Percentiles rank a stretch among this genome's conserved stretches.
Evolutionary conservation across 345 rosid genomes (phyloP).

Genomic region (Salix udensis): DNA sequence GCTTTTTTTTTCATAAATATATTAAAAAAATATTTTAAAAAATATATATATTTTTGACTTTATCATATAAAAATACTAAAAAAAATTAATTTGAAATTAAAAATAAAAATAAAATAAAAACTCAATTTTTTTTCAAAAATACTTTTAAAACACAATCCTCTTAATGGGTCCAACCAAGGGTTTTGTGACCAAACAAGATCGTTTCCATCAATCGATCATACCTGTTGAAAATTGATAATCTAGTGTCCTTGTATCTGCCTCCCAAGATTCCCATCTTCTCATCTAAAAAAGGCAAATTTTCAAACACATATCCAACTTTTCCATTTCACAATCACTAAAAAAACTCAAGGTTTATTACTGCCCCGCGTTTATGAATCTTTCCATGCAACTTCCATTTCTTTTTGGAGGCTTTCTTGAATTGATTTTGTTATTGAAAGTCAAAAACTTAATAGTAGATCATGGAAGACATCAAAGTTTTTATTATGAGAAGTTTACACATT

Average conservation of each 20-base stretch:
- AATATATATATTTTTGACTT: no score
- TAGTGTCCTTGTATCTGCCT: conserved; percentile 55
- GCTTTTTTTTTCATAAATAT: background rate
- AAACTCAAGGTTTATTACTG: background rate
- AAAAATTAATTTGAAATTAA: no score
- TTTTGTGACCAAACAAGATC: background rate
- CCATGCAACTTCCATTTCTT: background rate
- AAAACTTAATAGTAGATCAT: background rate
- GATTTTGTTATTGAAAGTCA: background rate
- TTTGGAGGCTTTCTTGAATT: background rate
- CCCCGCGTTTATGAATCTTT: background rate
- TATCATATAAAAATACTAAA: no score
- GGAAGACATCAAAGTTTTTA: background rate
- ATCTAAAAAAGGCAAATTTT: conserved; percentile 32
- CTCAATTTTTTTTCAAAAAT: no score
- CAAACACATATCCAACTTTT: conserved; percentile 16
- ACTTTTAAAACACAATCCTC: no score
- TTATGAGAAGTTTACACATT: background rate
- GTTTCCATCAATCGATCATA: conserved; percentile 5
- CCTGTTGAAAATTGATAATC: conserved; percentile 51
- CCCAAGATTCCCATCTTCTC: conserved; percentile 59
- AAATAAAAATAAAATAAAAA: no score
- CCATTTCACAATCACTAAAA: background rate
- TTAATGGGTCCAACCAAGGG: background rate
- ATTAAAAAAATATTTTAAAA: no score